Percentiles rank a stretch among this genome's conserved stretches.
phyloP scores from a whole-genome alignment of 1,284 basidiomycete genomes.

The Trichosporon coremiiforme region DNA sequence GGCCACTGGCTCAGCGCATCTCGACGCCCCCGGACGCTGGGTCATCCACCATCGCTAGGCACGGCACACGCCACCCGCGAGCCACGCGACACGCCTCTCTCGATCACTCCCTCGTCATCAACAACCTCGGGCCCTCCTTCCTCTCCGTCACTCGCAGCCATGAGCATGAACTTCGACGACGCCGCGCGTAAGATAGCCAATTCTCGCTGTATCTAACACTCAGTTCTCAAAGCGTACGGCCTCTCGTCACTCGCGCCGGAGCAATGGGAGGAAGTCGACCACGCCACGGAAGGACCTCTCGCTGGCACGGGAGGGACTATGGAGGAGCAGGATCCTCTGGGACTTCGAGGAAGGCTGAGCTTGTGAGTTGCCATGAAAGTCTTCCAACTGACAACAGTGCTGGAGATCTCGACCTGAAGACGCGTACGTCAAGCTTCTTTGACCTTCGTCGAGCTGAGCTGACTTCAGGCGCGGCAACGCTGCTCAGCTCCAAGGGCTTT shows the following conservation, averaged over 20 bases:
- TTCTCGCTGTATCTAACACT: neutral
- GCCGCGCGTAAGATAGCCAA: conserved; percentile 15
- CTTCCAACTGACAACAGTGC: conserved; percentile 37
- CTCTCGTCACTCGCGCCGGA: conserved; percentile 52
- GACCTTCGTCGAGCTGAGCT: too few species aligned
- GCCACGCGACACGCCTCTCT: conserved; percentile 5
- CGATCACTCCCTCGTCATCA: conserved; percentile 15
- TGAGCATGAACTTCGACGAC: conserved; percentile 26
- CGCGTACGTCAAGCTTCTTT: conserved; percentile 38
- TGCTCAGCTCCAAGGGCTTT: conserved; percentile 89
- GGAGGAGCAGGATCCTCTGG: conserved; percentile 56
- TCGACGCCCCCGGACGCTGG: conserved; percentile 13
- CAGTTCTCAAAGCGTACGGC: conserved; percentile 56
- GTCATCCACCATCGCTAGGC: conserved; percentile 18
- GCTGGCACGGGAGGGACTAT: conserved; percentile 44
- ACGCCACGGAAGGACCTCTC: conserved; percentile 53
- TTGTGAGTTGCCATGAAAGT: conserved; percentile 38
- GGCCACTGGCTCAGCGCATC: neutral
- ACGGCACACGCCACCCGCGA: conserved; percentile 17
- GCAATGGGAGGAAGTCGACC: conserved; percentile 55
- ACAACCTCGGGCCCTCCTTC: neutral
- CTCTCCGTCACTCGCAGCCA: neutral
- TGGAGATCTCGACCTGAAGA: conserved; percentile 48
- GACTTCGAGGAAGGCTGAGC: conserved; percentile 44
- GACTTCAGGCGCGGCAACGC: conserved; percentile 76